Evolutionary conservation across 78 protist genomes (phyloP).

Genomic region (Dictyostelium citrinum): DNA sequence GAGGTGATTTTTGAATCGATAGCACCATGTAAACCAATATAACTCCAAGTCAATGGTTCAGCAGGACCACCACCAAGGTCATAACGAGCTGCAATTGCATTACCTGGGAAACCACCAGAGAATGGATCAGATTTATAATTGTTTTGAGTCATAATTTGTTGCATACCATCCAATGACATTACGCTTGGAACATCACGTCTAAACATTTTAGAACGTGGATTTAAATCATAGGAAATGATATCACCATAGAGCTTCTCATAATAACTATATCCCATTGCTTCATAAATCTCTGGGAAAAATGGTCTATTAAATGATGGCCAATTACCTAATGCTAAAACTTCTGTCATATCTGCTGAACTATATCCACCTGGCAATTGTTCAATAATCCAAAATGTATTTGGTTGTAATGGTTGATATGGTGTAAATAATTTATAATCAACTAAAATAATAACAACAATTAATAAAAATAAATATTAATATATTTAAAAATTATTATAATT

Average conservation of each 20-base stretch:
- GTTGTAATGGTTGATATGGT: conserved; percentile 39
- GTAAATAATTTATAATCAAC: conserved; percentile 72
- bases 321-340: conserved; percentile 33
- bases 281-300: conserved; percentile 10
- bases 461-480: not conserved
- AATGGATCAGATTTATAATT: conserved; percentile 82
- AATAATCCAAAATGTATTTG: conserved; percentile 33
- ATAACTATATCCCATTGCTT: conserved; percentile 55
- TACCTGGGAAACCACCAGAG: conserved; percentile 83
- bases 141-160: conserved; percentile 85
- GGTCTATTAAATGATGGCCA: conserved; percentile 88
- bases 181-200: conserved; percentile 38
- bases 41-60: not conserved
- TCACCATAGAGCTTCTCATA: conserved; percentile 18
- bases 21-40: conserved; percentile 28
- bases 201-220: conserved; percentile 83
- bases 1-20: conserved; percentile 30
- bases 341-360: conserved; percentile 6
- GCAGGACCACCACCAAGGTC: conserved; percentile 75
- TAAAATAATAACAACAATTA: not conserved
- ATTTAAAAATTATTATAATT: not conserved
- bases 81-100: conserved; percentile 82
- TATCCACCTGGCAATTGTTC: conserved; percentile 58
- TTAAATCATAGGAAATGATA: conserved; percentile 36
- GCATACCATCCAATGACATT: conserved; percentile 54